phyloP scores from a whole-genome alignment of 805 yeast species.

The Yarrowia deformans region DNA sequence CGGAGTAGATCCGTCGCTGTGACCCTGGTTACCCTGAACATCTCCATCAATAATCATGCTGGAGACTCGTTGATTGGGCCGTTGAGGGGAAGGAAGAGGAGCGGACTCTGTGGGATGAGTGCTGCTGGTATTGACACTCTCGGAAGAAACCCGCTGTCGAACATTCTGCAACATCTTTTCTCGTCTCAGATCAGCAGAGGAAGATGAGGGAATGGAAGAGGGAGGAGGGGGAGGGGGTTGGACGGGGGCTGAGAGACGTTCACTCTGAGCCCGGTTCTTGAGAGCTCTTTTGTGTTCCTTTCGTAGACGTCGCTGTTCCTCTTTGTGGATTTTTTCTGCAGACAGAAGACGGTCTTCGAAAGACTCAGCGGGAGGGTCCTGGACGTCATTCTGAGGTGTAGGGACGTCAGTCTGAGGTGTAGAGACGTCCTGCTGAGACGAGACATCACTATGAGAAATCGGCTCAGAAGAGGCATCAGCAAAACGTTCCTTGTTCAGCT shows the following conservation, averaged over 20 bases:
- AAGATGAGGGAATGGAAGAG: not conserved
- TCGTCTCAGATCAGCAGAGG: not conserved
- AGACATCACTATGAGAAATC: not conserved
- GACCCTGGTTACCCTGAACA: too few relatives aligned
- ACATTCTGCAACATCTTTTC: slow-evolving; percentile 18
- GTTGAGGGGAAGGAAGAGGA: slow-evolving; percentile 5
- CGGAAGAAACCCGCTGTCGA: slow-evolving; percentile 10
- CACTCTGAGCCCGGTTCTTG: slow-evolving; percentile 7
- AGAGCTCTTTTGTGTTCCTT: slow-evolving; percentile 10
- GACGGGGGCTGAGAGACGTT: slow-evolving; percentile 4
- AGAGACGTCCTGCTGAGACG: too few relatives aligned
- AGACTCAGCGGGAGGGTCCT: too few relatives aligned
- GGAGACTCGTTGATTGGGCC: slow-evolving; percentile 6
- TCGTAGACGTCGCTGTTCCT: slow-evolving; percentile 2
- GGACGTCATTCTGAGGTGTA: too few relatives aligned
- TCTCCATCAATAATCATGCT: slow-evolving; percentile 6
- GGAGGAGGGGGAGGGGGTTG: slow-evolving; percentile 18
- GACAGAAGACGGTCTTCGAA: not conserved
- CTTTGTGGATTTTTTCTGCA: not conserved
- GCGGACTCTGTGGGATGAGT: not conserved
- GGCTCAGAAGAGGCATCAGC: not conserved
- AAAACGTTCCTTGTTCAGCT: not conserved
- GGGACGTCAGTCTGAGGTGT: too few relatives aligned
- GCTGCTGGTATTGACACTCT: not conserved
- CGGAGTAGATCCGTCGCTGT: slow-evolving; percentile 2